Evolutionary conservation across 2,329 filamentous ascomycete genomes (phyloP).

Genomic region (Hansfordia pulvinata): DNA sequence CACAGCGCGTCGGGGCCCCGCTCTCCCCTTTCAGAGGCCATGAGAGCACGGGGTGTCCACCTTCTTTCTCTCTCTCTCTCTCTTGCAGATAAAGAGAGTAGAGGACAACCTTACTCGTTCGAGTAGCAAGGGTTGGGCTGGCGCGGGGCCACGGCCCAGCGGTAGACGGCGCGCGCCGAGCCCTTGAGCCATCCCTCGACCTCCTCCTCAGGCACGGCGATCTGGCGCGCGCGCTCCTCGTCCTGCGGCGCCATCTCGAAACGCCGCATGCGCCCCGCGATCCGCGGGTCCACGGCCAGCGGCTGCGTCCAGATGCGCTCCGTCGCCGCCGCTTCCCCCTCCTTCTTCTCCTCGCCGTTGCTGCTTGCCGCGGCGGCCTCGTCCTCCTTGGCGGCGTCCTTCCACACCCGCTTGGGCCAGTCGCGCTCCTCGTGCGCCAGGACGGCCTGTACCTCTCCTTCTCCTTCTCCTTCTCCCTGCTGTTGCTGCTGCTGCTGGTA

Average conservation of each 20-base stretch:
- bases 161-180: conserved; percentile 35
- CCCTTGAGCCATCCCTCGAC: conserved; percentile 58
- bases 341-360: conserved; percentile 2
- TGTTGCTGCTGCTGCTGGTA: too few species aligned
- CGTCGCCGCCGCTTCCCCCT: conserved; percentile 6
- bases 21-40: neutral
- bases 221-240: conserved; percentile 49
- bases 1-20: too few species aligned
- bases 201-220: conserved; percentile 53
- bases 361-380: conserved; percentile 2
- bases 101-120: conserved; percentile 5
- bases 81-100: neutral
- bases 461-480: too few species aligned
- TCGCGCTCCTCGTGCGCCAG: conserved; percentile 62
- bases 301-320: conserved; percentile 67
- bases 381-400: conserved; percentile 20
- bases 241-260: conserved; percentile 60
- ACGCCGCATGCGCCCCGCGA: conserved; percentile 66
- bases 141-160: conserved; percentile 30
- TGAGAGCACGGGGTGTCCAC: too few species aligned
- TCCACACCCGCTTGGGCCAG: conserved; percentile 72
- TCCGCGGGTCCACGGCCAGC: conserved; percentile 62
- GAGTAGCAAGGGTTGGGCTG: conserved; percentile 20
- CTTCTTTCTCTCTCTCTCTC: too few species aligned
- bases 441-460: conserved; percentile 22